Evolutionary conservation across 2,329 filamentous ascomycete genomes (phyloP).

Genomic region (Talaromyces sp.): DNA sequence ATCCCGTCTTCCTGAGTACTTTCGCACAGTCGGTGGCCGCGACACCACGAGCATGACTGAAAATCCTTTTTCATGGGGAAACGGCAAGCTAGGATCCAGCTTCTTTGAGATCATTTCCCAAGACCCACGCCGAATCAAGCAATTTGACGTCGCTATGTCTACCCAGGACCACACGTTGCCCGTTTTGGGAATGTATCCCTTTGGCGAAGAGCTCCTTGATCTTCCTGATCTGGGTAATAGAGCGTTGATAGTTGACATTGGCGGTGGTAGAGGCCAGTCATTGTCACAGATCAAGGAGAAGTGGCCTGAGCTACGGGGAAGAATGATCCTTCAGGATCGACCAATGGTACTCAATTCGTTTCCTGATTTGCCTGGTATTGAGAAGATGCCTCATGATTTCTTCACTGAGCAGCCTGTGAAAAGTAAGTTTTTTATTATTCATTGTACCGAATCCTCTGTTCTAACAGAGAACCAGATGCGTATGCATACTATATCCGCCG

Average conservation of each 20-base stretch:
- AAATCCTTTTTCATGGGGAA: conserved; percentile 30
- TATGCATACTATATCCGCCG: conserved; percentile 26
- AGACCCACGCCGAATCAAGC: conserved; percentile 26
- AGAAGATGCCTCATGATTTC: conserved; percentile 26
- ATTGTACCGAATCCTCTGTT: neutral
- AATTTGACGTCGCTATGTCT: conserved; percentile 26
- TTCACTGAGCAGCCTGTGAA: conserved; percentile 18
- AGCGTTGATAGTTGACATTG: conserved; percentile 42
- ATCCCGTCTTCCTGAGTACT: conserved; percentile 24
- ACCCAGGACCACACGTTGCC: conserved; percentile 20
- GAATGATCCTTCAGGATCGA: conserved; percentile 43
- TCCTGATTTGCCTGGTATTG: conserved; percentile 28
- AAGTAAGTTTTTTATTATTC: conserved; percentile 17
- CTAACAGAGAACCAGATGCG: conserved; percentile 1
- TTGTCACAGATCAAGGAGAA: conserved; percentile 31
- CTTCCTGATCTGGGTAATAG: conserved; percentile 19
- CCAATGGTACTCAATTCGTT: conserved; percentile 30
- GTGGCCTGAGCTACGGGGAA: conserved; percentile 32
- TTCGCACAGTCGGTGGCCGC: conserved; percentile 27
- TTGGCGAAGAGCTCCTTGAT: conserved; percentile 20
- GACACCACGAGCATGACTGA: conserved; percentile 27
- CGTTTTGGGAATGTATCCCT: conserved; percentile 23
- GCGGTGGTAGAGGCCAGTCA: conserved; percentile 42
- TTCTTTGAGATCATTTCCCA: conserved; percentile 30
- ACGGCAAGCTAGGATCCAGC: conserved; percentile 26